phyloP scores from a whole-genome alignment of 805 yeast genomes.

The Wickerhamomyces sydowiorum region DNA sequence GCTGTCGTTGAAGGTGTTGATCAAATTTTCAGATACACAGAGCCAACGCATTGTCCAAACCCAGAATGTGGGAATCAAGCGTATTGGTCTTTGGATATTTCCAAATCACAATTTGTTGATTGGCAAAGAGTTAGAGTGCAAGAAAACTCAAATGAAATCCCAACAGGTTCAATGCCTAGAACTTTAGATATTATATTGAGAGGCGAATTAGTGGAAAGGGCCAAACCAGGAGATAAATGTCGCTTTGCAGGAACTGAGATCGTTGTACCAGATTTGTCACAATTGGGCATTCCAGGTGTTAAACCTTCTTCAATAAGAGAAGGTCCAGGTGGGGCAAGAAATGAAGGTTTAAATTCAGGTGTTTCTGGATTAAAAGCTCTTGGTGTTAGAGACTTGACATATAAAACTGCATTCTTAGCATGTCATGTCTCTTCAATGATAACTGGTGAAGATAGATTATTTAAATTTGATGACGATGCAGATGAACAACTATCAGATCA shows the following conservation, averaged over 20 bases:
- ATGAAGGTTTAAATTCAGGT: constrained; percentile 74
- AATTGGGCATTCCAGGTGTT: constrained; percentile 91
- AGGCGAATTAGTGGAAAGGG: constrained; percentile 92
- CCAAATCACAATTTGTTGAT: constrained; percentile 84
- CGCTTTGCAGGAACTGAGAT: constrained; percentile 91
- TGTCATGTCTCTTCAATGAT: constrained; percentile 76
- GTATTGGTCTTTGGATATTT: constrained; percentile 76
- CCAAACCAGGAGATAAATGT: constrained; percentile 96
- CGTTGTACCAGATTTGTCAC: constrained; percentile 91
- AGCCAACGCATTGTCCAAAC: constrained; percentile 87
- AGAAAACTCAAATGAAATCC: constrained; percentile 94
- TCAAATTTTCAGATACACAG: constrained; percentile 89
- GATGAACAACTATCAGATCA: constrained; percentile 38
- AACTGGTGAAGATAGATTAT: constrained; percentile 25
- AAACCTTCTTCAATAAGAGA: constrained; percentile 81
- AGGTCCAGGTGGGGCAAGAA: constrained; percentile 34
- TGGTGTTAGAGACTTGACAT: constrained; percentile 92
- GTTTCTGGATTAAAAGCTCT: constrained; percentile 78
- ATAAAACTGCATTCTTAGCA: constrained; percentile 85
- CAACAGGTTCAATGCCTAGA: constrained; percentile 98
- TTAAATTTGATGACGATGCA: constrained; percentile 35
- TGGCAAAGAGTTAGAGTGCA: constrained; percentile 97
- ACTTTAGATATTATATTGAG: constrained; percentile 87
- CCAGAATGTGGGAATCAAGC: constrained; percentile 85
- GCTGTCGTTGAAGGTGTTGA: constrained; percentile 85